A percentile compares a stretch with the other conserved stretches of the same genome.
Evolutionary conservation across 1,284 basidiomycete genomes (phyloP).

Genomic region (Ganoderma multipileum): DNA sequence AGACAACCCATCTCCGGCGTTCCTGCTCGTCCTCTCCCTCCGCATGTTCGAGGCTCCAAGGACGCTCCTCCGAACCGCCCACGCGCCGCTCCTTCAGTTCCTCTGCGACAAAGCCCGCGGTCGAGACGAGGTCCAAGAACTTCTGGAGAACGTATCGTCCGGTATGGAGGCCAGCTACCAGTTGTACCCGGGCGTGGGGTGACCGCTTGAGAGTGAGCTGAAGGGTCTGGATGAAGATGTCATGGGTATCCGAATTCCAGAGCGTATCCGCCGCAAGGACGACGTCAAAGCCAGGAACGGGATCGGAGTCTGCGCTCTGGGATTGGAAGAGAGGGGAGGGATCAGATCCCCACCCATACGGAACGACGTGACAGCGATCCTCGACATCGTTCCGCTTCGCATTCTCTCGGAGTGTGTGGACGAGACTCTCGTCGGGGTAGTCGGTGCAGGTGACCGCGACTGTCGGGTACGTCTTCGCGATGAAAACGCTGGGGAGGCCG

Average conservation of each 20-base stretch:
- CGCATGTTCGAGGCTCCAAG: constrained; percentile 59
- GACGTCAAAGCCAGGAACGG: constrained; percentile 56
- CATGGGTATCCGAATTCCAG: constrained; percentile 72
- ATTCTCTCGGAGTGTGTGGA: constrained; percentile 64
- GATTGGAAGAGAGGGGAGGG: constrained; percentile 42
- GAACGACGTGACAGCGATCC: constrained; percentile 52
- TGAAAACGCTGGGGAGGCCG: constrained; percentile 72
- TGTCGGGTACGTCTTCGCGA: constrained; percentile 55
- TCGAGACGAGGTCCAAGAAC: constrained; percentile 53
- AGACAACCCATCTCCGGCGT: constrained; percentile 72
- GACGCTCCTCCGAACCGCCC: constrained; percentile 44
- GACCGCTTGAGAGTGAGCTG: constrained; percentile 51
- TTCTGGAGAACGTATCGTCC: constrained; percentile 71
- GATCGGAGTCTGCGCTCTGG: neutral
- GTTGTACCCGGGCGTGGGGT: constrained; percentile 55
- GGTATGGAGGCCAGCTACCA: constrained; percentile 77
- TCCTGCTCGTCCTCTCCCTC: constrained; percentile 67
- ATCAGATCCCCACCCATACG: constrained; percentile 72
- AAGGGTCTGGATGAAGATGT: constrained; percentile 59
- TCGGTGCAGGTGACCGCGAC: constrained; percentile 64
- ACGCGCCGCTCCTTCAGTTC: constrained; percentile 56
- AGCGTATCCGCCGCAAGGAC: constrained; percentile 77
- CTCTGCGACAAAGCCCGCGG: constrained; percentile 55
- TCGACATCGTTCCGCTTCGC: constrained; percentile 55
- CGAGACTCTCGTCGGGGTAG: constrained; percentile 73